These are phyloP conservation scores for Hordeum pubiflorum DNA, from an alignment of 202 grass and related monocot species.

Conservation along the genomic window DNA sequence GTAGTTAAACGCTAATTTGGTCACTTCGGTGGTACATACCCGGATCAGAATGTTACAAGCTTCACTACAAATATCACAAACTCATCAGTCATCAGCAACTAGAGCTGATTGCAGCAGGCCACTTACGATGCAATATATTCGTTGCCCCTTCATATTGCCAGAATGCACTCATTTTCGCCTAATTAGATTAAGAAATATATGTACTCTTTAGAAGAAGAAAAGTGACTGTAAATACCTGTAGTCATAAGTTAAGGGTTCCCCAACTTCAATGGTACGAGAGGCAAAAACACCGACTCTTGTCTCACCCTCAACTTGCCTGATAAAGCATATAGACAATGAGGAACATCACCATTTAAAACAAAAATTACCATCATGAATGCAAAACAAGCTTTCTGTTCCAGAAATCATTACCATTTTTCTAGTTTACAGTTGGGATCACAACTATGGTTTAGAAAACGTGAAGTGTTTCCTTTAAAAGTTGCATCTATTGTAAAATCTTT, in stretches of 20 bases:
- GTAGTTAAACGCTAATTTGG: background rate
- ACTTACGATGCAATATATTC: background rate
- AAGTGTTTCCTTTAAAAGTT: slow-evolving; percentile 94
- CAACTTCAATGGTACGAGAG: slow-evolving; percentile 50
- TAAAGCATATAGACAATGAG: slow-evolving; percentile 29
- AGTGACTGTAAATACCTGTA: slow-evolving; percentile 50
- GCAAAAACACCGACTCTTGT: slow-evolving; percentile 75
- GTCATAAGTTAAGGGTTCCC: slow-evolving; percentile 70
- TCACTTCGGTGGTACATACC: background rate
- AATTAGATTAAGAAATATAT: slow-evolving; percentile 5
- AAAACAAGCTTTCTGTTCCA: background rate
- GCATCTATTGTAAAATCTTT: slow-evolving; percentile 97
- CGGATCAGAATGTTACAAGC: background rate
- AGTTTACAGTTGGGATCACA: slow-evolving; percentile 96
- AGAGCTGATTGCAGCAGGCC: background rate
- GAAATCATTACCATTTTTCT: slow-evolving; percentile 79
- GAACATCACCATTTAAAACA: slow-evolving; percentile 13
- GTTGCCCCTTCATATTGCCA: background rate
- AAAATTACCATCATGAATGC: background rate
- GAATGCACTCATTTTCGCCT: background rate
- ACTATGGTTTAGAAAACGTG: slow-evolving; percentile 90
- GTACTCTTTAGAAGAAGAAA: background rate
- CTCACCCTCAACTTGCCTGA: slow-evolving; percentile 83
- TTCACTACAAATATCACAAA: background rate
- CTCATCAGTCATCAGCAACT: background rate